Conservation (phyloP, 805 yeast genomes). For the Spathaspora girioi region DNA sequence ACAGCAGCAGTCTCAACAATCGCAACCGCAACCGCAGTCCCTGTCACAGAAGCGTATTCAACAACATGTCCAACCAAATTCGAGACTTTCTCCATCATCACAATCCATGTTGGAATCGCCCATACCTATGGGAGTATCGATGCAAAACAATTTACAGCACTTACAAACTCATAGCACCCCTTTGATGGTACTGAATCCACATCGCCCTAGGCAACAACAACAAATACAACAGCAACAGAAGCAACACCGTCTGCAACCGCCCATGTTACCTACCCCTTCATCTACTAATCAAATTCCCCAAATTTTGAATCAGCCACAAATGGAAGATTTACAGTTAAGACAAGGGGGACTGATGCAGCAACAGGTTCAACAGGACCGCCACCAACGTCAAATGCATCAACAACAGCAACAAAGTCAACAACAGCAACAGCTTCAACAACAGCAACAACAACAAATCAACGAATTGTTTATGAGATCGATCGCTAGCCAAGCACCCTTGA, state of each 20-base stretch:
- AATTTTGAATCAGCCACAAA: not conserved
- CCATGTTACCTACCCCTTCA: not conserved
- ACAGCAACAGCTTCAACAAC: conserved; percentile 5
- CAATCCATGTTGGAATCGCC: conserved; percentile 1
- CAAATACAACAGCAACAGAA: not conserved
- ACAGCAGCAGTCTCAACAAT: conserved; percentile 6
- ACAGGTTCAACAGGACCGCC: not conserved
- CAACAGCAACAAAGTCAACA: not conserved
- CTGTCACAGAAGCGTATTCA: conserved; percentile 1
- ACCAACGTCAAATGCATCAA: conserved; percentile 1
- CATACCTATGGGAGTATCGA: not conserved
- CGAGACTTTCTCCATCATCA: conserved; percentile 6
- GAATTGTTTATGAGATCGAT: conserved; percentile 3
- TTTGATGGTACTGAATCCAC: conserved; percentile 1
- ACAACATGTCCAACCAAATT: conserved; percentile 1
- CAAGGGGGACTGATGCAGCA: not conserved
- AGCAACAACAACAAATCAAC: conserved; percentile 5
- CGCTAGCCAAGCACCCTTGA: not conserved
- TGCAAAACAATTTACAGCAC: not conserved
- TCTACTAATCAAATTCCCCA: not conserved
- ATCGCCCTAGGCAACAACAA: not conserved
- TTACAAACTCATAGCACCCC: conserved; percentile 2
- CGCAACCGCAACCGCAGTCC: conserved; percentile 2
- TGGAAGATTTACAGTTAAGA: not conserved
- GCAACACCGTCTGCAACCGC: not conserved